Conservation (phyloP, 2,329 filamentous ascomycete genomes). For the Cladosporium halotolerans region DNA sequence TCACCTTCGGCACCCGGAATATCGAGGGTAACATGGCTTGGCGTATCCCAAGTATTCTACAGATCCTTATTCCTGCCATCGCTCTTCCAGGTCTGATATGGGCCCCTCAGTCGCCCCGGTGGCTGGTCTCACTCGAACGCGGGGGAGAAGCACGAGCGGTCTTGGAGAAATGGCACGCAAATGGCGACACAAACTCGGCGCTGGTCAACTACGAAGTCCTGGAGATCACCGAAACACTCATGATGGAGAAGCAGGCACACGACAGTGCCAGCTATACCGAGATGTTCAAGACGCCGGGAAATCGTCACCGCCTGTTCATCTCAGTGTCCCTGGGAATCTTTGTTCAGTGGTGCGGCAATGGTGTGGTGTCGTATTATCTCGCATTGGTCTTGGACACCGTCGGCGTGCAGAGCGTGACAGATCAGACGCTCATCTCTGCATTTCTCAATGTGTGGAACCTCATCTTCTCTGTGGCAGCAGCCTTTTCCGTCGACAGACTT, state of each 20-base stretch:
- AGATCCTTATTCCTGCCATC: conserved; percentile 47
- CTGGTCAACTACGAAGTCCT: conserved; percentile 54
- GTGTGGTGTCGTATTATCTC: conserved; percentile 21
- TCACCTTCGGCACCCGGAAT: conserved; percentile 39
- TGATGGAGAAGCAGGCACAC: conserved; percentile 4
- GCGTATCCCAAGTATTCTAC: conserved; percentile 43
- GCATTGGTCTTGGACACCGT: conserved; percentile 24
- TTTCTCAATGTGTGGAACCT: conserved; percentile 40
- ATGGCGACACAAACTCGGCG: conserved; percentile 33
- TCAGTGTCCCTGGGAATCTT: conserved; percentile 20
- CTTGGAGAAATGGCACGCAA: conserved; percentile 43
- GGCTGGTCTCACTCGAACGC: conserved; percentile 39
- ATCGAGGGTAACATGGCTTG: conserved; percentile 40
- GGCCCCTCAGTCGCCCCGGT: conserved; percentile 44
- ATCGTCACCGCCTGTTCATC: conserved; percentile 47
- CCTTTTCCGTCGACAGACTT: conserved; percentile 35
- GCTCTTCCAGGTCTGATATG: conserved; percentile 48
- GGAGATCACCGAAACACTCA: conserved; percentile 53
- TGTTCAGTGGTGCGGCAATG: conserved; percentile 28
- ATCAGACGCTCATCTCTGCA: conserved; percentile 22
- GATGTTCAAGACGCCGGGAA: conserved; percentile 49
- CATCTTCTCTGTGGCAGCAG: conserved; percentile 33
- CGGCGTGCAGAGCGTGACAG: conserved; percentile 22
- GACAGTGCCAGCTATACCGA: conserved; percentile 35
- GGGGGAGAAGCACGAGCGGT: conserved; percentile 53